phyloP scores from a whole-genome alignment of 1,139 yeast species.

The Taphrina populina region DNA sequence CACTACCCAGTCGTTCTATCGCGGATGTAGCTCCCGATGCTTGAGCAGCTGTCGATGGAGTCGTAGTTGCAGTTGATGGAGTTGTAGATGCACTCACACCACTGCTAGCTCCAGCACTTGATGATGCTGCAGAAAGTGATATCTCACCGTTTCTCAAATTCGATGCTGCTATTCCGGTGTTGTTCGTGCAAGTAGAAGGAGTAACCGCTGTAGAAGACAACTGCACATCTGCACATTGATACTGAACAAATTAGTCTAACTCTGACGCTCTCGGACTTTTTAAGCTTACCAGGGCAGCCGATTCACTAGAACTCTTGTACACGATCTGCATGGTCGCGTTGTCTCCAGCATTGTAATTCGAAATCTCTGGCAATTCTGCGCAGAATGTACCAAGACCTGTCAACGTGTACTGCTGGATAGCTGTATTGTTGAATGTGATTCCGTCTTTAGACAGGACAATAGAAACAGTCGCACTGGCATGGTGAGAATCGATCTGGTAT shows the following conservation, averaged over 20 bases:
- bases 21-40: conserved; percentile 11
- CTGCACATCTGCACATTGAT: conserved; percentile 15
- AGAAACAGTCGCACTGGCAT: conserved; percentile 17
- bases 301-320: conserved; percentile 15
- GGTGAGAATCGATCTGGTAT: conserved; percentile 27
- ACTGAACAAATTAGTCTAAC: conserved; percentile 1
- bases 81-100: no score
- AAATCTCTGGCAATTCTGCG: conserved; percentile 5
- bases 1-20: no score
- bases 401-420: conserved; percentile 23
- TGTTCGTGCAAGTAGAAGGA: conserved; percentile 10
- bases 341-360: conserved; percentile 8
- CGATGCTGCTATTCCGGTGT: conserved; percentile 9
- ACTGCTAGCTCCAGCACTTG: no score
- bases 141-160: not conserved
- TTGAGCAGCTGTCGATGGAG: not conserved
- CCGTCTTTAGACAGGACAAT: conserved; percentile 9
- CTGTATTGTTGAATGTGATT: not conserved
- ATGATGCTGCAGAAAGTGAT: not conserved
- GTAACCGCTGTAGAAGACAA: conserved; percentile 3
- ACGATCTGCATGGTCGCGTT: conserved; percentile 19
- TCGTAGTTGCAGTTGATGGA: not conserved
- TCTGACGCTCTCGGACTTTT: not conserved
- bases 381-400: conserved; percentile 28
- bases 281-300: conserved; percentile 2